Evolutionary conservation across 2,329 filamentous ascomycete species (phyloP).

Genomic region (Nemania diffusa): DNA sequence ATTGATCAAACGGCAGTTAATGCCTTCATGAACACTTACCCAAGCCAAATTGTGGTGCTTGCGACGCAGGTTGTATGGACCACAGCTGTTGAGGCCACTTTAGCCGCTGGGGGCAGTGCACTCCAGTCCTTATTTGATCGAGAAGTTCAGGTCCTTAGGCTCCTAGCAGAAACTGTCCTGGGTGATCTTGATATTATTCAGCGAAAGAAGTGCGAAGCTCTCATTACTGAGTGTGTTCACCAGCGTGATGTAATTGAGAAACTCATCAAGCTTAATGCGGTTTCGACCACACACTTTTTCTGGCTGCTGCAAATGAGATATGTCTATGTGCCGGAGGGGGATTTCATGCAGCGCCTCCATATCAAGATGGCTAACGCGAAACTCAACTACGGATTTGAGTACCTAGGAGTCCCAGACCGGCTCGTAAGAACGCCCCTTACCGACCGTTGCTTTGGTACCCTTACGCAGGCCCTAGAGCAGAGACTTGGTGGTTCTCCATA

Average conservation of each 20-base stretch:
- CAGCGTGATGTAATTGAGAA: constrained; percentile 94
- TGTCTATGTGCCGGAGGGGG: constrained; percentile 83
- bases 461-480: constrained; percentile 95
- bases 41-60: constrained; percentile 94
- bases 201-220: constrained; percentile 96
- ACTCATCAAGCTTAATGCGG: constrained; percentile 79
- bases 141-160: constrained; percentile 83
- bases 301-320: constrained; percentile 99
- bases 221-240: constrained; percentile 99
- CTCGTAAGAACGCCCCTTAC: constrained; percentile 97
- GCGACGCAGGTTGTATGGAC: constrained; percentile 96
- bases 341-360: constrained; percentile 81
- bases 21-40: constrained; percentile 84
- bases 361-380: constrained; percentile 98
- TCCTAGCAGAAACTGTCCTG: constrained; percentile 89
- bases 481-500: constrained; percentile 96
- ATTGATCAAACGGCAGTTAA: constrained; percentile 78
- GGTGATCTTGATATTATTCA: constrained; percentile 87
- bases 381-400: constrained; percentile 97
- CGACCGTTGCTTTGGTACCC: constrained; percentile 96
- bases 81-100: constrained; percentile 80
- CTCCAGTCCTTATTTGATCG: constrained; percentile 79
- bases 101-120: constrained; percentile 75
- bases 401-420: constrained; percentile 93
- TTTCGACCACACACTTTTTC: constrained; percentile 80